Conservation (phyloP, 768 basidiomycete genomes). For the Lentinula lateritia region DNA sequence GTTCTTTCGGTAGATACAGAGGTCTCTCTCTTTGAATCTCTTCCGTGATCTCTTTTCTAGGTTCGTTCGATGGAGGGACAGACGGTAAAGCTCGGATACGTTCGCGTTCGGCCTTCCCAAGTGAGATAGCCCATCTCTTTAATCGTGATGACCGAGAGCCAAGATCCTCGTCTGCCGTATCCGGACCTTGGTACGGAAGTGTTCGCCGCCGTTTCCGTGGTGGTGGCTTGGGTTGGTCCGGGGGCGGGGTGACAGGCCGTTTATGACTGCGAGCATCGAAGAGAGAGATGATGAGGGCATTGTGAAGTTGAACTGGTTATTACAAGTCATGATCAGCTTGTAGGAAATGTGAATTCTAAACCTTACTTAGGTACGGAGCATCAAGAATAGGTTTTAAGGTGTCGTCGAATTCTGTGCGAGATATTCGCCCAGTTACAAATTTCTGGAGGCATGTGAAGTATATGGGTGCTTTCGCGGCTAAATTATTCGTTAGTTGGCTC, state of each 20-base stretch:
- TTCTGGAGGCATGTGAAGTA: slow-evolving; percentile 65
- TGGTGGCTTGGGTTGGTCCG: slow-evolving; percentile 39
- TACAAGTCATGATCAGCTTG: slow-evolving; percentile 15
- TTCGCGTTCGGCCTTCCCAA: slow-evolving; percentile 73
- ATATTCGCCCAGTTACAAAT: slow-evolving; percentile 64
- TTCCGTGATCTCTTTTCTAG: slow-evolving; percentile 43
- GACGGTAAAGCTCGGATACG: slow-evolving; percentile 50
- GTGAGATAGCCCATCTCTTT: slow-evolving; percentile 68
- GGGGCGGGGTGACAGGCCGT: slow-evolving; percentile 61
- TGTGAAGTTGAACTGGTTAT: slow-evolving; percentile 63
- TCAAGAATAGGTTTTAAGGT: slow-evolving; percentile 57
- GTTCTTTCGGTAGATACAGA: slow-evolving; percentile 56
- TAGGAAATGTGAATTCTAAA: not conserved
- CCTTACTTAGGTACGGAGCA: slow-evolving; percentile 45
- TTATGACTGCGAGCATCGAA: slow-evolving; percentile 76
- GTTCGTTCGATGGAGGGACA: slow-evolving; percentile 35
- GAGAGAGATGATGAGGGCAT: slow-evolving; percentile 76
- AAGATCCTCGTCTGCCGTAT: slow-evolving; percentile 43
- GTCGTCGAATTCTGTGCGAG: slow-evolving; percentile 74
- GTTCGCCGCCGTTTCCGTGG: slow-evolving; percentile 64
- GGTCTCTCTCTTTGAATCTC: slow-evolving; percentile 71
- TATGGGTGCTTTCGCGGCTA: slow-evolving; percentile 52
- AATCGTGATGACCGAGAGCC: slow-evolving; percentile 58
- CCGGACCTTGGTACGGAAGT: slow-evolving; percentile 68
- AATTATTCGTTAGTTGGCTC: slow-evolving; percentile 52